A percentile compares a stretch with the other conserved stretches of the same genome.
phyloP scores from a whole-genome alignment of 495 filamentous ascomycete species.

The Apiosordaria backusii region DNA sequence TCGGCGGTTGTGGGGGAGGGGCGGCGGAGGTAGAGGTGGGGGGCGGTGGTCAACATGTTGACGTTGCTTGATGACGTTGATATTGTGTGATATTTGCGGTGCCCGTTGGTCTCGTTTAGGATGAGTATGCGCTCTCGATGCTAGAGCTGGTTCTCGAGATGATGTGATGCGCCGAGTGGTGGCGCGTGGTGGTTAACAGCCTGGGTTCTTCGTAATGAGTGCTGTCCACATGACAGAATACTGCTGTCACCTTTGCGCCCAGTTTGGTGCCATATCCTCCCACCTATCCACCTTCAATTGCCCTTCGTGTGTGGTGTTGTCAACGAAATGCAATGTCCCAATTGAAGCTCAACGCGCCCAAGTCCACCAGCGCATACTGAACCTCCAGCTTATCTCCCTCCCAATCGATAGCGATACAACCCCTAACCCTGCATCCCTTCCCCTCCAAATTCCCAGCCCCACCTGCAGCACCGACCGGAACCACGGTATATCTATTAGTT shows the following conservation, averaged over 20 bases:
- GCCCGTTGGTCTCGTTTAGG: too few species aligned
- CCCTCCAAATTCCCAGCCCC: neutral
- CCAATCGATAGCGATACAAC: neutral
- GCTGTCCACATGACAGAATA: neutral
- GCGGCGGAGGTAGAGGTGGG: slow-evolving; percentile 61
- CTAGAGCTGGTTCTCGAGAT: neutral
- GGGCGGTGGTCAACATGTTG: slow-evolving; percentile 50
- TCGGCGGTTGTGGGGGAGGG: slow-evolving; percentile 83
- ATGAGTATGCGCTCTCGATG: neutral
- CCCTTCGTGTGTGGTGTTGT: neutral
- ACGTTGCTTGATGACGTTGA: neutral
- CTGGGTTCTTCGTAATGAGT: neutral
- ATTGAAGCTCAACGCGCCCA: neutral
- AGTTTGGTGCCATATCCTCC: neutral
- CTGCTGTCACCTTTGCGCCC: neutral
- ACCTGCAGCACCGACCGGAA: neutral
- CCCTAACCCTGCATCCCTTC: neutral
- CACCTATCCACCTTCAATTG: neutral
- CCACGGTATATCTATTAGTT: slow-evolving; percentile 23
- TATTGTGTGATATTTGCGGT: neutral
- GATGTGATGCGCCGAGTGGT: neutral
- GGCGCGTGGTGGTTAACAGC: neutral
- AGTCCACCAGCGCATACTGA: neutral
- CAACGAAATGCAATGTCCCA: neutral
- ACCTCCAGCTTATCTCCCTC: neutral